A percentile compares a stretch with the other conserved stretches of the same genome.
Conservation (phyloP, 805 yeast species). For the Yamadazyma scolyti region DNA sequence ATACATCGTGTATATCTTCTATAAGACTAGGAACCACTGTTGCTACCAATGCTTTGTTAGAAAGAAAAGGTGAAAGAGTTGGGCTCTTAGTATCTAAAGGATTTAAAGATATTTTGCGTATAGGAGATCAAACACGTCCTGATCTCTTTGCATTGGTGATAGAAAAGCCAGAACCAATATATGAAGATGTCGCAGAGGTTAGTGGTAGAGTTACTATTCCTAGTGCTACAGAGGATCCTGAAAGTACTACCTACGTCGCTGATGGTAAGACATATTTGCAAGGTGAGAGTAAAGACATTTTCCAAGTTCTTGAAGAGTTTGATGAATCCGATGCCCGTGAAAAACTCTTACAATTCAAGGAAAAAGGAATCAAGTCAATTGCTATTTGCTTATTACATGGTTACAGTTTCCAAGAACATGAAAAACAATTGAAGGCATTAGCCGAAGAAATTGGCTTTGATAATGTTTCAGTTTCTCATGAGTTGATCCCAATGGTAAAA, state of each 20-base stretch:
- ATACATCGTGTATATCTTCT: conserved; percentile 46
- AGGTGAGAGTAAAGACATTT: conserved; percentile 17
- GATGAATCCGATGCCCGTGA: conserved; percentile 16
- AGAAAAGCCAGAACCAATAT: conserved; percentile 62
- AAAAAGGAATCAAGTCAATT: conserved; percentile 16
- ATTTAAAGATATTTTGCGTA: conserved; percentile 70
- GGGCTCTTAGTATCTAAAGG: conserved; percentile 84
- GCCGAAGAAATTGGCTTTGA: conserved; percentile 29
- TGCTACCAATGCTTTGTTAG: conserved; percentile 88
- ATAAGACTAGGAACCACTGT: conserved; percentile 90
- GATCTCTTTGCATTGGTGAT: conserved; percentile 77
- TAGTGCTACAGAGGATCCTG: conserved; percentile 55
- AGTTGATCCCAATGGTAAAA: conserved; percentile 35
- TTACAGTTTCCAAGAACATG: conserved; percentile 32
- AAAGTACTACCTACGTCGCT: conserved; percentile 7
- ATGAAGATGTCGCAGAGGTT: conserved; percentile 71
- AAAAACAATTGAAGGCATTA: conserved; percentile 23
- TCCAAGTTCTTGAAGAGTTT: conserved; percentile 23
- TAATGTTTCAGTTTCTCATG: conserved; percentile 30
- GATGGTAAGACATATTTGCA: conserved; percentile 24
- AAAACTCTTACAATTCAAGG: conserved; percentile 19
- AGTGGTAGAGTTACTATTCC: conserved; percentile 87
- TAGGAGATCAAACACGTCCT: conserved; percentile 90
- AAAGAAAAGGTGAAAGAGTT: conserved; percentile 83
- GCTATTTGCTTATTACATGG: conserved; percentile 35